Conservation (phyloP, 1,284 basidiomycete genomes). For the Ceratobasidium sp. region DNA sequence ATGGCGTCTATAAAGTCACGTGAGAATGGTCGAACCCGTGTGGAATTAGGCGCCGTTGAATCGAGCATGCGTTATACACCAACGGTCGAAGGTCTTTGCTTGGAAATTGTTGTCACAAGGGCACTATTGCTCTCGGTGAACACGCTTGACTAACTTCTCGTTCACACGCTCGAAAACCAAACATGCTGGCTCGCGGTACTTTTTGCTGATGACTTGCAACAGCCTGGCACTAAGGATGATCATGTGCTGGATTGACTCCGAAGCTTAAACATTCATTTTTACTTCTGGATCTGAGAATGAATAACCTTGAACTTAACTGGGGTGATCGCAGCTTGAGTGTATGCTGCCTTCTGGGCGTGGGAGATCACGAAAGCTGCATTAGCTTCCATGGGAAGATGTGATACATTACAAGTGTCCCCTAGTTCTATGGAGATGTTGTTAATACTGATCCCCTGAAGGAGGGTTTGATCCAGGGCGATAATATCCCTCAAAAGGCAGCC, state of each 20-base stretch:
- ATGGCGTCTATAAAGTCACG: constrained; percentile 19
- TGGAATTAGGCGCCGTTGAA: background rate
- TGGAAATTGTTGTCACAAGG: background rate
- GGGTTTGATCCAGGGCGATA: no score
- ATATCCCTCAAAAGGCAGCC: no score
- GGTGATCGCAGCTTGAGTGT: background rate
- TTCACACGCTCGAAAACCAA: background rate
- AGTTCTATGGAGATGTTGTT: no score
- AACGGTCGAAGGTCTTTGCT: background rate
- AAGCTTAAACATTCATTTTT: background rate
- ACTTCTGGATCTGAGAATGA: no score
- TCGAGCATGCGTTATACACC: background rate
- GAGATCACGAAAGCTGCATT: background rate
- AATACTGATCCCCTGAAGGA: no score
- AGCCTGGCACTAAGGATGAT: background rate
- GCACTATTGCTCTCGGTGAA: no score
- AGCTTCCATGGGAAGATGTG: background rate
- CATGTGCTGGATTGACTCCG: background rate
- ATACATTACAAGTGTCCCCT: background rate
- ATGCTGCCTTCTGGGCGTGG: background rate
- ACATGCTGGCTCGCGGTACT: background rate
- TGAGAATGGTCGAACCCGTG: background rate
- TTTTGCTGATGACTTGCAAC: background rate
- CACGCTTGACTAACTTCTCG: background rate
- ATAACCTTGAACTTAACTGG: background rate